Base-by-base conservation (phyloP, 164 flowering plant genomes). In the Liquidambar formosana region DNA sequence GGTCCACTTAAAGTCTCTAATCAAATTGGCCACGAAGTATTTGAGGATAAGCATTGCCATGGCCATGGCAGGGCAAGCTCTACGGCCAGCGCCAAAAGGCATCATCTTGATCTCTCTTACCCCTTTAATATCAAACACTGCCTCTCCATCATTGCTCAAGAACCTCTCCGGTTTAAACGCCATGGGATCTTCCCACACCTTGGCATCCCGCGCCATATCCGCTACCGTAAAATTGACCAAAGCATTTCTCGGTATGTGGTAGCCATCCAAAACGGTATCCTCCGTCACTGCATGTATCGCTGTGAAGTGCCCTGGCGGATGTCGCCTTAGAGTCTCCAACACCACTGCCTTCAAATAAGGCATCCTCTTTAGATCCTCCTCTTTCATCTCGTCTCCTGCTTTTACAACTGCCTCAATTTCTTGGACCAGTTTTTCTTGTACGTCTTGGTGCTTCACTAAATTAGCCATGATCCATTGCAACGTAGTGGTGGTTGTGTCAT, bases 381-480 rank as follows among this genome's bases (percentile, higher is more conserved):
- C 71, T 19, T 25, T 68, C 43, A 59, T 59, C 16, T 68, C 72
- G 10, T 60, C 61, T 23, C 48, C 56, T 28, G 19, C 60, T 22
- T 73, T 71, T 10, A 73, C 25, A 15, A 69, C 74, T 0, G 53
- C 33, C 2, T 18, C 21, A 11, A 81, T 74, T 65, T 81, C 80
- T 4, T 67, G 56, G 43, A 71, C 62, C 11, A 81, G 68, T 46
- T 69, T 78, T 0, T 52, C 73, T 46, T 81, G 84, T 22, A 78
- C 59, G 1, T 61, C 14, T 6, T 67, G 81, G 47, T 78, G 18
- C 73, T 78, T 81, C 9, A 81, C 81, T 27, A 81, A 59, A 61
- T 81, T 80, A 2, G 80, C 81, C 84, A 81, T 81, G 18, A 74
- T 71, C 86, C 89, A 83, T 38, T 85, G 80, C 60, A 85, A 44